A percentile compares a stretch with the other conserved stretches of the same genome.
Conservation (phyloP, 2,329 filamentous ascomycete species). For the Exophiala mesophila region DNA sequence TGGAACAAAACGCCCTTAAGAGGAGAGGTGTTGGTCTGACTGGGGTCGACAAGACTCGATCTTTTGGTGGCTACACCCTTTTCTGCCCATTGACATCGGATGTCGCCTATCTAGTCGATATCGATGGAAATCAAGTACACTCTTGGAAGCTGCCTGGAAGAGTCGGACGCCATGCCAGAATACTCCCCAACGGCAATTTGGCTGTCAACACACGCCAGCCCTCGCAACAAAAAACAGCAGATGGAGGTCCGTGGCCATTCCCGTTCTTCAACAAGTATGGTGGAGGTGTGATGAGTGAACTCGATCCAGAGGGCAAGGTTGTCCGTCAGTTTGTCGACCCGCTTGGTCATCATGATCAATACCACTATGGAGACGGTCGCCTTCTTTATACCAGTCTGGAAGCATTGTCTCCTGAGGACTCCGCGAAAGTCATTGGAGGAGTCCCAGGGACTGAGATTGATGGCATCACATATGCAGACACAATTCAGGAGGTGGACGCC, state of each 20-base stretch:
- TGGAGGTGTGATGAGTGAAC: constrained; percentile 43
- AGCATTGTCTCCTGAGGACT: constrained; percentile 34
- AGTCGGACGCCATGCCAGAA: constrained; percentile 41
- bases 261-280: constrained; percentile 45
- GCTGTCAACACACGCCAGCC: constrained; percentile 41
- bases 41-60: constrained; percentile 35
- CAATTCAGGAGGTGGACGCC: constrained; percentile 40
- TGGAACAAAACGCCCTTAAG: constrained; percentile 43
- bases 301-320: constrained; percentile 36
- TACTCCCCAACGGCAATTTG: constrained; percentile 42
- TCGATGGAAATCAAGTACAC: constrained; percentile 40
- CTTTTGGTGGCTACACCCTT: constrained; percentile 40
- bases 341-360: constrained; percentile 44
- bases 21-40: constrained; percentile 40
- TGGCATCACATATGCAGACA: constrained; percentile 39
- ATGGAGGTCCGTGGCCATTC: constrained; percentile 34
- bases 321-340: constrained; percentile 40
- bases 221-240: background rate
- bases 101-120: constrained; percentile 38
- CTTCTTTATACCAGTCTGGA: constrained; percentile 43
- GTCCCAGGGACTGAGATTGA: constrained; percentile 37
- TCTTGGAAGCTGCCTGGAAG: constrained; percentile 40
- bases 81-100: constrained; percentile 39
- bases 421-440: constrained; percentile 37
- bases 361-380: constrained; percentile 41